Evolutionary conservation across 192 early-diverging fungal species (phyloP), one percentile per base, ranked within the genome.

Genomic region (Lobosporangium transversale): DNA sequence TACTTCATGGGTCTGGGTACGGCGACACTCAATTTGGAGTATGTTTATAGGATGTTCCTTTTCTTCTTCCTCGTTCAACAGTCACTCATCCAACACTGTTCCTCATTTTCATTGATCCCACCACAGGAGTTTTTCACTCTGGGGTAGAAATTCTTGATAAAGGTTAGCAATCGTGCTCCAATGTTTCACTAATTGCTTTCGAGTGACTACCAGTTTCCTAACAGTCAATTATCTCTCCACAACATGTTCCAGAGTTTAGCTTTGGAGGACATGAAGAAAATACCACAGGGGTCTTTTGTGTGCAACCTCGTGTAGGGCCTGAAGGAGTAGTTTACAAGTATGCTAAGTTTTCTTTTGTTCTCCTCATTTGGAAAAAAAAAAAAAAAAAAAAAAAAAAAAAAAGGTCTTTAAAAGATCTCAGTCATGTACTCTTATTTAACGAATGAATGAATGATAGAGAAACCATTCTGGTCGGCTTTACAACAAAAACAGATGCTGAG

Each of bases 241-340:
- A n/a, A n/a, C n/a, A n/a, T n/a, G n/a, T n/a, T n/a, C n/a, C n/a
- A 81, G 80, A 82, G 59, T 82, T 78, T 49, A 78, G 73, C 44
- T 82, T 82, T 65, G 80, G 80, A 40, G 80, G 80, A 27, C 80
- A 82, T 55, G 80, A 79, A 31, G 78, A 73, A 44, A 78, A 79
- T 59, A 64, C 58, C 36, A 79, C 80, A 12, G 80, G 80, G 14
- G 80, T 82, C 18, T 82, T 82, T 74, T 59, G 62, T 11, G 76
- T 73, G 24, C 62, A 68, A 36, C 80, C 80, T 27, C 61, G 61
- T 33, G 59, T 67, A 5, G 80, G 80, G 24, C 75, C 75, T 29
- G 74, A 74, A 14, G 76, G 70, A n/a, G 75, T 82, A 23, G 54
- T 71, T 37, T 79, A 66, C 66, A 82, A 82, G 80, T 81, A 68